A percentile compares a stretch with the other conserved stretches of the same genome.
phyloP scores from a whole-genome alignment of 129 eudicot species.

The Cynara cardunculus region DNA sequence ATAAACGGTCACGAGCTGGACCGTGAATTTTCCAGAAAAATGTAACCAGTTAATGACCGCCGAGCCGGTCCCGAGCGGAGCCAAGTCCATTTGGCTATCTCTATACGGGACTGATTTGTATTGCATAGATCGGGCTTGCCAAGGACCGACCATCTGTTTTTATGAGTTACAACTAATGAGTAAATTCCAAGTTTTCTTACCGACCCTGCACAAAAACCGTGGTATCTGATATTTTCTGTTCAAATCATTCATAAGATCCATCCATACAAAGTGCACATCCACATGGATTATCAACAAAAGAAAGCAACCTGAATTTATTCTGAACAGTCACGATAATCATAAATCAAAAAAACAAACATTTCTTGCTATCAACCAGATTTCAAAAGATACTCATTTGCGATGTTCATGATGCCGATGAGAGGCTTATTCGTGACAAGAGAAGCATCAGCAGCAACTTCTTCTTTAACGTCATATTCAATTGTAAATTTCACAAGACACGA shows the following conservation, averaged over 20 bases:
- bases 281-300: neutral
- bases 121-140: no score
- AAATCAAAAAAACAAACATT: neutral
- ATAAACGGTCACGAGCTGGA: neutral
- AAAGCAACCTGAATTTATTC: neutral
- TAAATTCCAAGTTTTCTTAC: neutral
- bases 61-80: no score
- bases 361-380: constrained; percentile 1
- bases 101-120: no score
- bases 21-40: no score
- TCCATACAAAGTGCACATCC: neutral
- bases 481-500: constrained; percentile 41
- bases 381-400: constrained; percentile 28
- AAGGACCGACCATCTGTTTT: neutral
- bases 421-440: constrained; percentile 33
- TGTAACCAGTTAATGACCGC: no score
- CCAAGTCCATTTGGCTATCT: no score
- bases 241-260: no score
- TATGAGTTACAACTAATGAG: no score
- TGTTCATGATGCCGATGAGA: constrained; percentile 26
- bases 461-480: constrained; percentile 45
- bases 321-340: neutral
- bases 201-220: neutral
- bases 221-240: neutral
- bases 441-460: constrained; percentile 45